Evolutionary conservation across 2,329 filamentous ascomycete species (phyloP), one percentile per base, ranked within the genome.

Genomic region (Colletotrichum caudatum): DNA sequence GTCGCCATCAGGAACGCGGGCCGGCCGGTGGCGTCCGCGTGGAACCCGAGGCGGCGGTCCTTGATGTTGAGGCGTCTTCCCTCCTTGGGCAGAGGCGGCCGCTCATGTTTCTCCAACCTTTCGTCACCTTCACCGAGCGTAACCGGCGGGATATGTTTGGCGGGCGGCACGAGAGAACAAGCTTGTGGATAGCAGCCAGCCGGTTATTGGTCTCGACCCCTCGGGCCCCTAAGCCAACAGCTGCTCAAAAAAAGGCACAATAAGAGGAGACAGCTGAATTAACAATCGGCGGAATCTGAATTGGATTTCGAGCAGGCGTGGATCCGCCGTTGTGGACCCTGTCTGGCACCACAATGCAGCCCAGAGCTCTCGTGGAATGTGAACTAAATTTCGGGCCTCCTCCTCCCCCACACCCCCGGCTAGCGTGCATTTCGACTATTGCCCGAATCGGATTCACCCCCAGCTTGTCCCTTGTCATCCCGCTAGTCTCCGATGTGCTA

Each of bases 1-100:
- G 58, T 65, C 7, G 63, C 66, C n/a, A 70, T 70, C 26, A 66
- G 72, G 3, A 61, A 29, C 53, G 53, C 29, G 18, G 37, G 29
- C 33, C 29, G 29, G 18, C 53, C 53, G 29, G 33, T 37, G 29
- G 53, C 18, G 53, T 56, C 53, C 29, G 29, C 29, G 5, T 56
- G 14, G 53, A 20, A 56, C 33, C 33, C 53, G 14, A 73, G 62
- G 1, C 62, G 62, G 61, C 66, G 67, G 23, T 67, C 67, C 33
- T 71, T 67, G 33, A 57, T 53, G 39, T 66, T 62, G n/a, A 71
- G 61, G 20, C 58, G 56, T 14, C 51, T 39, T 39, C 37, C 16
- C 9, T 64, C 62, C 37, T 71, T 73, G 7, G 61, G 62, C 3
- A 37, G 53, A 8, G 37, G 12, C 26, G 58, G 53, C 26, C 51